A percentile compares a stretch with the other conserved stretches of the same genome.
phyloP scores from a whole-genome alignment of 1,284 basidiomycete species.

The Thecaphora thlaspeos region DNA sequence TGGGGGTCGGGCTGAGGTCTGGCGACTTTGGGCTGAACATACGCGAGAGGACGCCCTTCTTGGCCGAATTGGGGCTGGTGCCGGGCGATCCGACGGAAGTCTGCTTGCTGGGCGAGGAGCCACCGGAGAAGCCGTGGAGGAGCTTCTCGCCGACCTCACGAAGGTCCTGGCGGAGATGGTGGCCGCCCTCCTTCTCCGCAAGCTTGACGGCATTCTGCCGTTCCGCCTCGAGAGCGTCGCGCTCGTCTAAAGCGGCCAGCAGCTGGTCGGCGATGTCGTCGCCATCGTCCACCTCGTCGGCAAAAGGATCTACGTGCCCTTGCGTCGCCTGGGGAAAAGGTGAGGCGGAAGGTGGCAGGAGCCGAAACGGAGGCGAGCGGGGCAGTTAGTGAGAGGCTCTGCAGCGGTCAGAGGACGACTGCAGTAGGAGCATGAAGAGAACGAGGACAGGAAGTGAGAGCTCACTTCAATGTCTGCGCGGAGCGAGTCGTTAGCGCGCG shows the following conservation, averaged over 20 bases:
- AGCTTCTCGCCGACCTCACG: slow-evolving; percentile 35
- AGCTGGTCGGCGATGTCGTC: slow-evolving; percentile 46
- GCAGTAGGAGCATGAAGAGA: background rate
- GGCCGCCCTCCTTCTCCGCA: slow-evolving; percentile 1
- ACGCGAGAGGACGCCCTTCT: slow-evolving; percentile 18
- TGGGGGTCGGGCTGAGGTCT: slow-evolving; percentile 1
- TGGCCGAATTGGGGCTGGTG: slow-evolving; percentile 7
- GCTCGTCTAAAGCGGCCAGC: slow-evolving; percentile 39
- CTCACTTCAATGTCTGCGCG: slow-evolving; percentile 24
- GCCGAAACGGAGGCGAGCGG: background rate
- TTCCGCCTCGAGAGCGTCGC: slow-evolving; percentile 26
- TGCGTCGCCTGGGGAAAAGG: slow-evolving; percentile 1
- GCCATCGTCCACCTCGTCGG: slow-evolving; percentile 25
- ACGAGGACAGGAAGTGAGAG: background rate
- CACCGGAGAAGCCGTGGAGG: slow-evolving; percentile 20
- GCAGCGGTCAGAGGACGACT: too few relatives aligned
- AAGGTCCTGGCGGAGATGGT: slow-evolving; percentile 8
- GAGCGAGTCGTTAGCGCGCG: slow-evolving; percentile 13
- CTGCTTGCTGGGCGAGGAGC: background rate
- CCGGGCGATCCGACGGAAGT: slow-evolving; percentile 2
- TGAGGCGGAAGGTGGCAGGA: background rate
- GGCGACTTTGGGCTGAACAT: slow-evolving; percentile 25
- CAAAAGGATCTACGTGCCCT: slow-evolving; percentile 13
- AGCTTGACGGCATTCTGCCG: background rate
- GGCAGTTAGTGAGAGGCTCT: too few relatives aligned